These are phyloP conservation scores for Calophaca sinica DNA, from an alignment of 306 rosid species.

Conservation along the genomic window DNA sequence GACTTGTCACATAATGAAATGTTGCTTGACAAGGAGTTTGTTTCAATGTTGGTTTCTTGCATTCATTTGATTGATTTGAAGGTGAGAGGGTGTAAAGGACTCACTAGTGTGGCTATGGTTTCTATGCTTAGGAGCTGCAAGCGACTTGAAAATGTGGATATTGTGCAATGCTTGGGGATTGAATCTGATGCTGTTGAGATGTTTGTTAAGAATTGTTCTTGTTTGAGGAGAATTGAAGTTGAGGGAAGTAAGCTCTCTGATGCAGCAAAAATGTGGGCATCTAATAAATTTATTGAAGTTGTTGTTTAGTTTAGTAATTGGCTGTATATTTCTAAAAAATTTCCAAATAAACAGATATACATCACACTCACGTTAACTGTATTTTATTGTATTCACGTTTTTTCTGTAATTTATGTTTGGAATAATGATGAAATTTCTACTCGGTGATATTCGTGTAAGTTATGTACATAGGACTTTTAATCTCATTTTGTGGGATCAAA, in stretches of 20 bases:
- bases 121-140: conserved; percentile 69
- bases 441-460: conserved; percentile 38
- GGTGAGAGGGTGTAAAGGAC: conserved; percentile 76
- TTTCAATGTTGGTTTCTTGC: conserved; percentile 76
- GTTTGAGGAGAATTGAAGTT: conserved; percentile 67
- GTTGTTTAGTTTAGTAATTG: conserved; percentile 34
- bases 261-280: conserved; percentile 60
- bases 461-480: conserved; percentile 1
- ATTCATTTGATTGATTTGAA: conserved; percentile 63
- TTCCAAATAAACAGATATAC: conserved; percentile 45
- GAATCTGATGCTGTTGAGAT: conserved; percentile 59
- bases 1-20: conserved; percentile 83
- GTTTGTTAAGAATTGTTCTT: conserved; percentile 55
- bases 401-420: conserved; percentile 41
- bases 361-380: conserved; percentile 10
- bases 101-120: conserved; percentile 53
- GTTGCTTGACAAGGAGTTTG: conserved; percentile 77
- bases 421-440: conserved; percentile 13
- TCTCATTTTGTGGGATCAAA: not conserved
- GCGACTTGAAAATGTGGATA: conserved; percentile 65
- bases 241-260: conserved; percentile 75
- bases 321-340: conserved; percentile 26
- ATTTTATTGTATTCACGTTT: not conserved
- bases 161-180: conserved; percentile 68
- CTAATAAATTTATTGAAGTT: conserved; percentile 61